Percentiles rank a stretch among this genome's conserved stretches.
Evolutionary conservation across 2,329 filamentous ascomycete genomes (phyloP).

Genomic region (Gaeumannomyces tritici): DNA sequence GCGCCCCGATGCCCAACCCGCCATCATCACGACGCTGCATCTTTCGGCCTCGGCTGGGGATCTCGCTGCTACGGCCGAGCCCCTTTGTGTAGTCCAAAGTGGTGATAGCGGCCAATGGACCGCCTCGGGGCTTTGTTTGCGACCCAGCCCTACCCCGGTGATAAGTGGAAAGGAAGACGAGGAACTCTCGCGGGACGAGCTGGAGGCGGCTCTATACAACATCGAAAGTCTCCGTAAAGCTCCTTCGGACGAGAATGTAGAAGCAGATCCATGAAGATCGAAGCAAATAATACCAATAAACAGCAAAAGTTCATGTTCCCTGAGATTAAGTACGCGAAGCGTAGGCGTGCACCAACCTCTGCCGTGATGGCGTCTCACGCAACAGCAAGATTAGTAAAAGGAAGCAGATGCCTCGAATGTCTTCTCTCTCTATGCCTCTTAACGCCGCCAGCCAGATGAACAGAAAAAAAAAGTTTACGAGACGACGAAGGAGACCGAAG

Average conservation of each 20-base stretch:
- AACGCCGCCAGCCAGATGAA: constrained; percentile 10
- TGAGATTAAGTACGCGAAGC: background rate
- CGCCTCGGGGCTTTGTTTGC: background rate
- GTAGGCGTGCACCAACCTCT: background rate
- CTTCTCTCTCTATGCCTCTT: constrained; percentile 12
- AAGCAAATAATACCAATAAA: background rate
- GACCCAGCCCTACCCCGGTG: background rate
- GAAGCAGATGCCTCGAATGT: constrained; percentile 6
- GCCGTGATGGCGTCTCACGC: background rate
- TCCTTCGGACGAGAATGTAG: constrained; percentile 18
- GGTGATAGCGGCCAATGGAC: background rate
- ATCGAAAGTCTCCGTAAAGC: constrained; percentile 39
- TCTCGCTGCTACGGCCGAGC: background rate
- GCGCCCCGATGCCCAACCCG: constrained; percentile 21
- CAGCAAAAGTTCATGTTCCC: background rate
- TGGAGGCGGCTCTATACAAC: constrained; percentile 33
- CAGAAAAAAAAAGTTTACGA: constrained; percentile 1
- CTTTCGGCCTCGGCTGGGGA: constrained; percentile 10
- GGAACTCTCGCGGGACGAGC: constrained; percentile 26
- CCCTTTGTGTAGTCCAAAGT: background rate
- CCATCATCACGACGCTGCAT: constrained; percentile 24
- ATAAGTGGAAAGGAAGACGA: constrained; percentile 12
- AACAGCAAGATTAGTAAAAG: constrained; percentile 2
- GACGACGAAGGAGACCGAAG: background rate
- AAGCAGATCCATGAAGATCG: background rate